Evolutionary conservation across 257 asterid species (phyloP), one percentile per base, ranked within the genome.

Genomic region (Solanum chmielewskii): DNA sequence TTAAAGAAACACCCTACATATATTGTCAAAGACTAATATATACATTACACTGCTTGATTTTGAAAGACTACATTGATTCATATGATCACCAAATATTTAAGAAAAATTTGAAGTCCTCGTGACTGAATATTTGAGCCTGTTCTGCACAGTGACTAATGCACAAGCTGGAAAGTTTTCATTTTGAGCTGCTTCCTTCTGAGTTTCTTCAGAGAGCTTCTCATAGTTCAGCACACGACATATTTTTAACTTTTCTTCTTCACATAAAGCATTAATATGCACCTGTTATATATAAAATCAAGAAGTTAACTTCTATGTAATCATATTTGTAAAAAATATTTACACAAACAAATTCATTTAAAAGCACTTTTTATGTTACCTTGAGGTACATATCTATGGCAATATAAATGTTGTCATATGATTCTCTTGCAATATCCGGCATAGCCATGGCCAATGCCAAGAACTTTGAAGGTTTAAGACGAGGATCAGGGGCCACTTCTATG

Each of bases 401-500:
- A 86, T 80, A 94, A 84, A 93, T 64, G 62, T n/a, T 86, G 86
- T 94, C 96, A 87, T 89, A 88, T 35, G 94, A 87, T 52, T 90
- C 94, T 88, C 98, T 90, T 64, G 95, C 91, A 39, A 82, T 56
- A 81, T 91, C 93, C 5, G 98, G 96, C 16, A 93, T 60, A 12
- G 89, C 86, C 42, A 88, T 87, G 23, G 83, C 91, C 88, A 95
- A 88, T 41, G 91, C 91, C 56, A 86, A 68, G 86, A 95, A 94
- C 87, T 90, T 92, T 68, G 85, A 62, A 64, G 94, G 92, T 49
- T 84, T 86, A 15, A 95, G 90, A 69, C 21, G 31, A 11, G 92
- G 93, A 90, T 95, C 98, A 59, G 98, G 96, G 18, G 97, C 93
- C 35, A 93, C 94, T 91, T 95, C 95, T 59, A 86, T 88, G 29